These are phyloP conservation scores for Brettanomyces anomalus DNA, from an alignment of 805 yeast genomes.

Conservation along the genomic window DNA sequence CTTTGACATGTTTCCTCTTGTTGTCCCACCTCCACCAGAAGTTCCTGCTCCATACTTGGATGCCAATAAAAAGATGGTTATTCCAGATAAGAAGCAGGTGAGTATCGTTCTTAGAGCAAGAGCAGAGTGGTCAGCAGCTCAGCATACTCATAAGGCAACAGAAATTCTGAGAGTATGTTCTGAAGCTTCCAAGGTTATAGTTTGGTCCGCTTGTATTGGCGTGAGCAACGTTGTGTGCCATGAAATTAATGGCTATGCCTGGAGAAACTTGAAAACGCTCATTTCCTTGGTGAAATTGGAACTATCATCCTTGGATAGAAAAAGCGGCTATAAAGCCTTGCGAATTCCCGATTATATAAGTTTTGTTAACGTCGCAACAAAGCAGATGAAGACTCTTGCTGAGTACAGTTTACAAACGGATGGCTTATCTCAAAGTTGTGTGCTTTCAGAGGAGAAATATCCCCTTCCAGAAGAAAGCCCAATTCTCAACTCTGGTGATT, in stretches of 20 bases:
- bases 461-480: too few relatives aligned
- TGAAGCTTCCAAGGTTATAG: constrained; percentile 26
- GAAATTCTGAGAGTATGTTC: constrained; percentile 31
- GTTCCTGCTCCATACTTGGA: constrained; percentile 35
- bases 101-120: constrained; percentile 24
- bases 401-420: constrained; percentile 1
- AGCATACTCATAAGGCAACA: constrained; percentile 31
- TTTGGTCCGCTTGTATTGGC: constrained; percentile 22
- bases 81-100: constrained; percentile 30
- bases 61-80: constrained; percentile 29
- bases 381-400: constrained; percentile 7
- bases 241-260: constrained; percentile 21
- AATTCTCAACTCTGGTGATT: too few relatives aligned
- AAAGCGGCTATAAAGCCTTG: background rate
- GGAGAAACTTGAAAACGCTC: constrained; percentile 20
- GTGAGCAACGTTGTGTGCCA: constrained; percentile 17
- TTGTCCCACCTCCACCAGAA: constrained; percentile 31
- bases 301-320: constrained; percentile 12
- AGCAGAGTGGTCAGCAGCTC: constrained; percentile 31
- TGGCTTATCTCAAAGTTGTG: background rate
- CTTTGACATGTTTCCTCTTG: constrained; percentile 22
- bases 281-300: constrained; percentile 20
- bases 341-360: constrained; percentile 14
- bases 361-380: constrained; percentile 13
- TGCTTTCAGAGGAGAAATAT: background rate